These are phyloP conservation scores for Calonectria honghensis DNA, from an alignment of 2,329 filamentous ascomycete species.

Conservation along the genomic window DNA sequence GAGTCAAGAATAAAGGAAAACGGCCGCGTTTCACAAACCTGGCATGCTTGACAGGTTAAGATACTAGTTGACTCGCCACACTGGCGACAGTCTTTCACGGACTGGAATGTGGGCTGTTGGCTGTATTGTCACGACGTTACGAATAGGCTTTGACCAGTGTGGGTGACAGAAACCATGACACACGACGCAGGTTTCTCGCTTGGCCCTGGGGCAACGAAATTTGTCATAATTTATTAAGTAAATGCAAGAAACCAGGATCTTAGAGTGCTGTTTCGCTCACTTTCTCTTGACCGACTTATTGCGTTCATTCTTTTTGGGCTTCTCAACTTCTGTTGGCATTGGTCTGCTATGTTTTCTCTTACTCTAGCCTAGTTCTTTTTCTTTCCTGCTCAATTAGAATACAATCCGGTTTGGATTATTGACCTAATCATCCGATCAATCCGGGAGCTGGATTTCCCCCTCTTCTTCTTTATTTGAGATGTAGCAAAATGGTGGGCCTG, in stretches of 20 bases:
- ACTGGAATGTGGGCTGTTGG: not conserved
- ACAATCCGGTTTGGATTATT: not conserved
- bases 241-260: not conserved
- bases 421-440: not conserved
- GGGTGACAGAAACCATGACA: not conserved
- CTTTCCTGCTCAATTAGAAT: not conserved
- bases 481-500: not conserved
- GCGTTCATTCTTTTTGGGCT: not conserved
- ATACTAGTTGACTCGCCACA: not conserved
- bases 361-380: not conserved
- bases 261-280: not conserved
- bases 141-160: not conserved
- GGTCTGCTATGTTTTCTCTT: not conserved
- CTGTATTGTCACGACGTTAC: too few relatives aligned
- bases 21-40: not conserved
- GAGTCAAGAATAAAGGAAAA: slow-evolving; percentile 8
- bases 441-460: not conserved
- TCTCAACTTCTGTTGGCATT: not conserved
- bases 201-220: not conserved
- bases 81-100: not conserved
- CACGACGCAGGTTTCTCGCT: not conserved
- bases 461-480: too few relatives aligned
- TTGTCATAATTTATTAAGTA: not conserved
- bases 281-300: not conserved
- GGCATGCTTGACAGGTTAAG: not conserved